Base-by-base conservation (phyloP, 345 rosid genomes). In the Populus nigra region DNA sequence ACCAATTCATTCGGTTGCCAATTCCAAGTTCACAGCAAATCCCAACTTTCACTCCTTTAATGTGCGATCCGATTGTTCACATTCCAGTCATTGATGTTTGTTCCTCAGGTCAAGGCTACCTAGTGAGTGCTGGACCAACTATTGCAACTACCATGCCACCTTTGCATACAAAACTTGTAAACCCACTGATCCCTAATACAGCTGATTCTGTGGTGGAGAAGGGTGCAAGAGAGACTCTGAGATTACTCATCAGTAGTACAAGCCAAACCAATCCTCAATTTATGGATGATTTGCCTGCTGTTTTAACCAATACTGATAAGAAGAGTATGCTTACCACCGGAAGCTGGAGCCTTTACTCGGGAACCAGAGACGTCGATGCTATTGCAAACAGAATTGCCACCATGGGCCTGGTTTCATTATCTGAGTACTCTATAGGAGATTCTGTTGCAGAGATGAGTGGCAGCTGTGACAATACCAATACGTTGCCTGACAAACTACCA, bases 41-140 rank as follows among this genome's bases (percentile, higher is more conserved):
- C 78, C 89, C 90, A 2, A 89, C 93, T 69, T 94, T 96, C 73
- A 89, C 89, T 0, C 98, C 99, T 45, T 81, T 94, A 39, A 92
- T 96, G 73, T 94, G 99, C 11, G 99, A 96, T 67, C 90, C 99
- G 2, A 94, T 96, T 61, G 97, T 96, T 76, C 99, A 96, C 57
- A 77, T 94, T 53, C 99, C 99, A 0, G 89, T 92, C 13, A 90
- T 96, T 17, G 97, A 94, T 86, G 86, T 94, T 76, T 96, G 91
- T 88, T 96, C 99, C 6, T 90, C 98, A 5, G 99, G 98, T 73
- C 99, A 92, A 86, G 92, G 92, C 63, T 96, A 92, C 83, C 86
- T 96, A 71, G 98, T 94, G 65, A 94, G 97, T 69, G 91, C 95
- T 2, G 98, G 98, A 66, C 89, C 96, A 5, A 47, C 87, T 0